Conservation (phyloP, 352 stramenopile species). For the Phytophthora pinifolia region DNA sequence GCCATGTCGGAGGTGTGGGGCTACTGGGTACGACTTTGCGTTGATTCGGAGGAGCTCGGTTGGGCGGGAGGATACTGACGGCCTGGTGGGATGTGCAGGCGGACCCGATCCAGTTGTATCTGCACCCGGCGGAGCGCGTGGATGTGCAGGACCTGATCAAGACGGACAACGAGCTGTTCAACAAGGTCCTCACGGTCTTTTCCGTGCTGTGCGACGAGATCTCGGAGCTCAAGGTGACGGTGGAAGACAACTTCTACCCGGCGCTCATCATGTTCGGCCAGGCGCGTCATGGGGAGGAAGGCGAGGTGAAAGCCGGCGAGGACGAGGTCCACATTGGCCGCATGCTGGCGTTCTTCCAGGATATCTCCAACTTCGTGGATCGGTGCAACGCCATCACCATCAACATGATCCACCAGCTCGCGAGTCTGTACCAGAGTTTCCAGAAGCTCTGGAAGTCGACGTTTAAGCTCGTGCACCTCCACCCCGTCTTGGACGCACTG, state of each 20-base stretch:
- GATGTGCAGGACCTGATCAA: constrained; percentile 89
- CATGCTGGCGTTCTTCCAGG: constrained; percentile 89
- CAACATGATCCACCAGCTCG: constrained; percentile 91
- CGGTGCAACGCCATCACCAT: constrained; percentile 87
- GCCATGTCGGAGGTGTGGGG: constrained; percentile 90
- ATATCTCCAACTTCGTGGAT: constrained; percentile 91
- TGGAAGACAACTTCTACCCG: constrained; percentile 89
- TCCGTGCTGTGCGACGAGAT: constrained; percentile 90
- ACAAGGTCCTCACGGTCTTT: constrained; percentile 90
- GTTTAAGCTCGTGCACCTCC: constrained; percentile 85
- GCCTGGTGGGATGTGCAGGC: constrained; percentile 33
- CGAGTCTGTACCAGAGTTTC: constrained; percentile 85
- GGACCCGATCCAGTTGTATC: constrained; percentile 80
- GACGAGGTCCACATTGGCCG: constrained; percentile 85
- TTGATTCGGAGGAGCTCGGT: too few species aligned
- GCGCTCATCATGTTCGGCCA: constrained; percentile 91
- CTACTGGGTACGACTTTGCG: constrained; percentile 73
- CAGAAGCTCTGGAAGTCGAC: constrained; percentile 89
- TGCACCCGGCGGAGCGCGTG: constrained; percentile 83
- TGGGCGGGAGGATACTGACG: constrained; percentile 4
- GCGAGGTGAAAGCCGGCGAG: constrained; percentile 66
- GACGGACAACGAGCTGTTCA: constrained; percentile 89
- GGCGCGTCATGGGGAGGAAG: constrained; percentile 67
- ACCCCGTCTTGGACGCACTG: constrained; percentile 79
- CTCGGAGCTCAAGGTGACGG: constrained; percentile 87